Evolutionary conservation across 2,329 filamentous ascomycete species (phyloP), one percentile per base, ranked within the genome.

Genomic region (Colletotrichum abscissum): DNA sequence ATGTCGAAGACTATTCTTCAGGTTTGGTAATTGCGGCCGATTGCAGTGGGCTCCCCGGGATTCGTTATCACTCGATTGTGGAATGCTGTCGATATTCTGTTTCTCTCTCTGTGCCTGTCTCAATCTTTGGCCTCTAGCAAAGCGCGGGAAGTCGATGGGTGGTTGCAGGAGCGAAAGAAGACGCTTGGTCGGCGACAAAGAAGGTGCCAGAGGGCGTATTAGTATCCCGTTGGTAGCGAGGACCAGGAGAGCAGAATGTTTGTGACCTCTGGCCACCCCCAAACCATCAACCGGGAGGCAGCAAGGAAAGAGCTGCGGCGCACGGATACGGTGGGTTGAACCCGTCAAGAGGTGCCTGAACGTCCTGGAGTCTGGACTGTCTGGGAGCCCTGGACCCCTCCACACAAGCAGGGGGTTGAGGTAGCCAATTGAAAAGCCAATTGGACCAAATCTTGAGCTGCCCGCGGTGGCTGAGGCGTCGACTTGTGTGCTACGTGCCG

Each of bases 261-360:
- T 64, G 49, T 19, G 24, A 28, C 49, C 42, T 24, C 22, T 19
- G 58, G 58, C 38, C 46, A 42, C 38, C 14, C 5, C 38, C 14
- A 42, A 42, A 42, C 38, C 14, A 16, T 42, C 14, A 6, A 42
- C 38, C 1, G 38, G 38, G 38, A 35, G 42, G 42, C 42, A 49
- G 42, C 26, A 33, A 24, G 28, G 6, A 2, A 2, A 26, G 26
- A 30, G 56, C 22, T 24, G 54, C 24, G 19, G 28, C 11, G 64
- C 56, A 68, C 64, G 64, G 69, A 68, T 63, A 19, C 52, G 62
- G 62, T 63, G 63, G 64, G 69, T 58, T 63, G 64, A 64, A 64
- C 64, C 64, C 38, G 64, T 63, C 64, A 35, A 56, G 16, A 59
- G 19, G 24, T 35, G 19, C 22, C 11, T 16, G 16, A 30, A 12